These are phyloP conservation scores for Nakataea oryzae DNA, from an alignment of 2,329 filamentous ascomycete genomes.

Conservation along the genomic window DNA sequence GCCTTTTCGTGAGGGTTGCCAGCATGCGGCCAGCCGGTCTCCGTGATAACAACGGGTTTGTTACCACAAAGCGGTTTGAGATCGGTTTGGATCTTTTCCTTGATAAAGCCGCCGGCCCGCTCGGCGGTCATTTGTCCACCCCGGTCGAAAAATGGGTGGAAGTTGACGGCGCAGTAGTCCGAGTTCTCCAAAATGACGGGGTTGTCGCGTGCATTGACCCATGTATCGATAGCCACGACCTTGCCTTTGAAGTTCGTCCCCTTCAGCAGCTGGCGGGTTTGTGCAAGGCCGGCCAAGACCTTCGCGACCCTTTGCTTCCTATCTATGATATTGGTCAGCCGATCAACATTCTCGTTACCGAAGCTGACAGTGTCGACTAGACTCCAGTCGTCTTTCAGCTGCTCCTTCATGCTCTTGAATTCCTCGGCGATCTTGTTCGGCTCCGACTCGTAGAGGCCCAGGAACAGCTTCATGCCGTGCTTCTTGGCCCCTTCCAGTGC, in stretches of 20 bases:
- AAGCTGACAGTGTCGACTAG: conserved; percentile 61
- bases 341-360: conserved; percentile 64
- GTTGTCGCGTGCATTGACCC: conserved; percentile 54
- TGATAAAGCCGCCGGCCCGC: conserved; percentile 58
- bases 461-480: conserved; percentile 61
- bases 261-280: conserved; percentile 47
- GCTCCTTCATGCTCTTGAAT: conserved; percentile 48
- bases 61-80: conserved; percentile 4
- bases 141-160: conserved; percentile 72
- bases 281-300: conserved; percentile 47
- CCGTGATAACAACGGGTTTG: conserved; percentile 64
- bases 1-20: conserved; percentile 27
- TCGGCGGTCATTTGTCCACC: conserved; percentile 43
- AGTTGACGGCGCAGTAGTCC: conserved; percentile 74
- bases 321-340: not conserved
- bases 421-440: conserved; percentile 38
- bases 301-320: conserved; percentile 17
- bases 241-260: conserved; percentile 34
- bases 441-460: conserved; percentile 58
- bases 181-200: conserved; percentile 61
- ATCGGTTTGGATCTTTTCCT: conserved; percentile 14
- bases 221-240: conserved; percentile 74
- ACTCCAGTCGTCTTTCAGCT: conserved; percentile 54
- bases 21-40: conserved; percentile 73
- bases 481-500: conserved; percentile 52